phyloP scores from a whole-genome alignment of 768 basidiomycete genomes.

The Strobilomyces dryophilus region DNA sequence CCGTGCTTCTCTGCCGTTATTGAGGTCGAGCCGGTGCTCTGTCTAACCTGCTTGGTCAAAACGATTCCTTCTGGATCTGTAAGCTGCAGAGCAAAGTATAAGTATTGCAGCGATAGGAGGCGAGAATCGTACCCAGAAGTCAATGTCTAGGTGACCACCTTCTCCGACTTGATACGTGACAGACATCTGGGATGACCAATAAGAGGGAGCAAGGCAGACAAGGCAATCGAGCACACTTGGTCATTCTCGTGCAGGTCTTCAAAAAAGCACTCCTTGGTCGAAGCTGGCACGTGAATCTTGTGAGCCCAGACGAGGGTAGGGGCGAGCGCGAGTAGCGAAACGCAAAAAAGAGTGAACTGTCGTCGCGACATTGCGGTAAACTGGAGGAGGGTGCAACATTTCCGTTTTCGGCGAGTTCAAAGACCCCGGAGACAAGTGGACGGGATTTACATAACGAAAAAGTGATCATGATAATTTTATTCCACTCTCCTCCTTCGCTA shows the following conservation, averaged over 20 bases:
- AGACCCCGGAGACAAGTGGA: slow-evolving; percentile 27
- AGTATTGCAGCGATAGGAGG: neutral
- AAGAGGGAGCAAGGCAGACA: neutral
- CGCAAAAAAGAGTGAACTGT: slow-evolving; percentile 38
- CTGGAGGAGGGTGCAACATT: neutral
- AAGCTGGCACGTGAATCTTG: slow-evolving; percentile 70
- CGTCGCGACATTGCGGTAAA: slow-evolving; percentile 33
- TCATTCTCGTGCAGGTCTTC: slow-evolving; percentile 90
- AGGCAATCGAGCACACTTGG: slow-evolving; percentile 49
- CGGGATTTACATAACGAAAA: slow-evolving; percentile 12
- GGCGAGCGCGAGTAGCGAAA: slow-evolving; percentile 34
- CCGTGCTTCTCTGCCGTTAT: slow-evolving; percentile 88
- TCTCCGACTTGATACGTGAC: slow-evolving; percentile 98
- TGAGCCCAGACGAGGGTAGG: slow-evolving; percentile 49
- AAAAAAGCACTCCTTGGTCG: slow-evolving; percentile 92
- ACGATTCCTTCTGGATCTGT: slow-evolving; percentile 66
- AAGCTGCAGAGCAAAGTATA: slow-evolving; percentile 47
- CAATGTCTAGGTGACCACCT: slow-evolving; percentile 95
- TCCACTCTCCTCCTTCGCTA: slow-evolving; percentile 16
- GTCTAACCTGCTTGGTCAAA: slow-evolving; percentile 76
- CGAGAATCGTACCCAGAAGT: slow-evolving; percentile 75
- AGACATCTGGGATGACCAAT: slow-evolving; percentile 69
- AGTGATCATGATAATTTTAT: slow-evolving; percentile 24
- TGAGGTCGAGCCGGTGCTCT: slow-evolving; percentile 85
- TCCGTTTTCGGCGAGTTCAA: slow-evolving; percentile 3